Conservation (phyloP, 139 green algal genomes). For the Micractinium sp. region DNA sequence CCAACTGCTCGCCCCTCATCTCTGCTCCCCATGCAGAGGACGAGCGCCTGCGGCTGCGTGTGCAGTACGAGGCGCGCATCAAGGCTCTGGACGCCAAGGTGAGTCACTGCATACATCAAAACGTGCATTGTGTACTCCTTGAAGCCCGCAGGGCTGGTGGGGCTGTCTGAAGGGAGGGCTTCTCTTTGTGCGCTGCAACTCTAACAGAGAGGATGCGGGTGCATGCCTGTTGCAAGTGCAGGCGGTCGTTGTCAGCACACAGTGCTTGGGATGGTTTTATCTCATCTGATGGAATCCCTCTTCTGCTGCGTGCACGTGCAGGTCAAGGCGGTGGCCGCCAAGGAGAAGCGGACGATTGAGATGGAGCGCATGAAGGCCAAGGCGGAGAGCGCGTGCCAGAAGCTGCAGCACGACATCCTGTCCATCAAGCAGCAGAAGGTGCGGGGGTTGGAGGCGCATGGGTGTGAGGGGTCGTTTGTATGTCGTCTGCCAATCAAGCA, state of each 20-base stretch:
- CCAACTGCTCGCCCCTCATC: not conserved
- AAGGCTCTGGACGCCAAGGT: slow-evolving; percentile 61
- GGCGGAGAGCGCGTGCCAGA: slow-evolving; percentile 51
- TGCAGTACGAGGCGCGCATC: slow-evolving; percentile 64
- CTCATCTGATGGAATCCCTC: no score
- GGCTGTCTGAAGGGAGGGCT: no score
- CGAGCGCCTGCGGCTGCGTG: slow-evolving; percentile 68
- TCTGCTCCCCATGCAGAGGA: slow-evolving; percentile 47
- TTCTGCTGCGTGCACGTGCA: not conserved
- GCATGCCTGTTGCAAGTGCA: no score
- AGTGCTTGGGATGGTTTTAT: no score
- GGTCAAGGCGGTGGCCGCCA: slow-evolving; percentile 56
- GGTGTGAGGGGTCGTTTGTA: not conserved
- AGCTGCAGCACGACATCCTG: slow-evolving; percentile 80
- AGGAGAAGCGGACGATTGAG: slow-evolving; percentile 40
- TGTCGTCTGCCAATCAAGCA: not conserved
- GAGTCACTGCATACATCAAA: no score
- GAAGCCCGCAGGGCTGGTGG: no score
- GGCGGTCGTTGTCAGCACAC: no score
- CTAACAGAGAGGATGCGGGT: no score
- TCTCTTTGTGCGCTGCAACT: no score
- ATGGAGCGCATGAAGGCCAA: slow-evolving; percentile 56
- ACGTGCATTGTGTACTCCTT: no score
- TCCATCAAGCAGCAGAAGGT: slow-evolving; percentile 87
- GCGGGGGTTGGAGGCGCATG: not conserved